Percentiles rank a stretch among this genome's conserved stretches.
Conservation (phyloP, 164 flowering plant species). For the Tinospora cordifolia region DNA sequence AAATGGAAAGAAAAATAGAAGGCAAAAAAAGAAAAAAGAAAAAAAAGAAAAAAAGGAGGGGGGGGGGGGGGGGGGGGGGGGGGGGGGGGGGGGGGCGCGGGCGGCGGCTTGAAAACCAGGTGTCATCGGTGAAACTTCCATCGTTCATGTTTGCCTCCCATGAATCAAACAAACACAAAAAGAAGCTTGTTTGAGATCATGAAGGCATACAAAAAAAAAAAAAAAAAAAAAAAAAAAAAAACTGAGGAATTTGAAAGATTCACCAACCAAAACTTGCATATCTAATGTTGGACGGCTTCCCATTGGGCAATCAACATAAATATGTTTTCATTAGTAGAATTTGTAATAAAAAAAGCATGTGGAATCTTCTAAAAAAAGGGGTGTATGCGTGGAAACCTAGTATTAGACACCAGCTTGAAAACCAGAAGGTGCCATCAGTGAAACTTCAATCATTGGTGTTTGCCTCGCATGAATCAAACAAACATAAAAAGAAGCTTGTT, state of each 20-base stretch:
- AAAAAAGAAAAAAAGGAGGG: no score
- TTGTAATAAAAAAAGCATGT: no score
- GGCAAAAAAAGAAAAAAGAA: no score
- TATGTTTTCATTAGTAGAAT: not conserved
- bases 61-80: no score
- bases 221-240: no score
- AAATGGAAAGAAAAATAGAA: no score
- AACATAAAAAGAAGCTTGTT: not conserved
- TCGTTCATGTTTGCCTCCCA: slow-evolving; percentile 23
- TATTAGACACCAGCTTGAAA: slow-evolving; percentile 17
- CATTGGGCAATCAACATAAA: not conserved
- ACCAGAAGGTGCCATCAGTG: not conserved
- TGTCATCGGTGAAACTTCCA: slow-evolving; percentile 28
- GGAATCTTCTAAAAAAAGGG: not conserved
- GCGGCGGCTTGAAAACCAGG: slow-evolving; percentile 14
- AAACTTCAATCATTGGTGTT: not conserved
- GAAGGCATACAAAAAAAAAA: no score
- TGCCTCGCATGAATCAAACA: no score
- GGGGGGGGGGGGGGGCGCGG: no score
- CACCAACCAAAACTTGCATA: not conserved
- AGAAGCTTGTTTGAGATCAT: slow-evolving; percentile 19
- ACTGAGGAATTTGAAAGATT: not conserved
- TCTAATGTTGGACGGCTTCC: not conserved
- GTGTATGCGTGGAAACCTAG: slow-evolving; percentile 22
- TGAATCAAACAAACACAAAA: slow-evolving; percentile 31